Conservation (phyloP, 2,329 filamentous ascomycete species). For the Fusarium bactridioides region DNA sequence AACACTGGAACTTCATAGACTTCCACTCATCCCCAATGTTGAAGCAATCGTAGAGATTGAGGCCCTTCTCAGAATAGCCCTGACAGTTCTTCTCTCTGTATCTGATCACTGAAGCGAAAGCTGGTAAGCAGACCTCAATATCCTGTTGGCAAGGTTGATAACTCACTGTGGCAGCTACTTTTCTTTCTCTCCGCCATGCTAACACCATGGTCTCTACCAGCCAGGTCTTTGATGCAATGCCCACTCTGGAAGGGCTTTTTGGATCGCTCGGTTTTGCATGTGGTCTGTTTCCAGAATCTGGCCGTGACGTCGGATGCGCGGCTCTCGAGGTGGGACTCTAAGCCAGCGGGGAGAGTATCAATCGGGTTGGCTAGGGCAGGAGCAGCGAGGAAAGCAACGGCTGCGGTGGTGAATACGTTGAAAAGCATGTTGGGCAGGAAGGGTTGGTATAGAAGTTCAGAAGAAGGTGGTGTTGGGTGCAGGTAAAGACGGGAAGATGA, state of each 20-base stretch:
- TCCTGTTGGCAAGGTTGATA: neutral
- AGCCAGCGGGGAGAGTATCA: neutral
- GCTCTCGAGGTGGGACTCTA: neutral
- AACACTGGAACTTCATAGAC: neutral
- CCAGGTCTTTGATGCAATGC: neutral
- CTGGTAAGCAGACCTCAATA: neutral
- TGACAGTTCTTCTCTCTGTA: neutral
- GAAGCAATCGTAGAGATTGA: neutral
- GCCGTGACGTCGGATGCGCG: neutral
- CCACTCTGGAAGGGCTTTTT: neutral
- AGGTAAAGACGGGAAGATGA: neutral
- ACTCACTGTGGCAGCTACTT: neutral
- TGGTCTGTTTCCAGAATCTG: neutral
- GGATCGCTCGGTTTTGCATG: neutral
- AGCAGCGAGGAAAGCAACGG: neutral
- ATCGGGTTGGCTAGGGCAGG: neutral
- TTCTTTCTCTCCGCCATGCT: neutral
- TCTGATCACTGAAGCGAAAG: neutral
- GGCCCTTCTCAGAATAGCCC: neutral
- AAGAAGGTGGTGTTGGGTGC: too few species aligned
- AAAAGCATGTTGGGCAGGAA: neutral
- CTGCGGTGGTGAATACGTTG: neutral
- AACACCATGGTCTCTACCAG: neutral
- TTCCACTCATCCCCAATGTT: neutral
- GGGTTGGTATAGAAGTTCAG: fast-evolving